Conservation (phyloP, 1,284 basidiomycete genomes). For the Heterobasidion irregulare region DNA sequence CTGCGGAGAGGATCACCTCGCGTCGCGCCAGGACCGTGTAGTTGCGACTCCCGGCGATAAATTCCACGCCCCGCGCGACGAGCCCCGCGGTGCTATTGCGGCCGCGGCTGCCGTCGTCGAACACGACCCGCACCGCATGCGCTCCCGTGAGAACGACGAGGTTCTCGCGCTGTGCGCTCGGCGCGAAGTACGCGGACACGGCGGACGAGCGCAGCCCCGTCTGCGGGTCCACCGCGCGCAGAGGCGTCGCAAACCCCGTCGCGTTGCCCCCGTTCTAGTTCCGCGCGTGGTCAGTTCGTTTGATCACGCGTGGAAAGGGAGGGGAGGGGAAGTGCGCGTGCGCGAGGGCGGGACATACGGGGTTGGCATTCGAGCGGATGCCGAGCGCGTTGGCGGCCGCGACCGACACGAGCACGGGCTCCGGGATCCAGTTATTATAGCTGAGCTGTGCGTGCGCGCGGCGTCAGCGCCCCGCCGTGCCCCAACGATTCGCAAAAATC, state of each 20-base stretch:
- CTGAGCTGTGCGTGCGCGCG: slow-evolving; percentile 1
- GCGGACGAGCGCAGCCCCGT: slow-evolving; percentile 17
- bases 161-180: slow-evolving; percentile 9
- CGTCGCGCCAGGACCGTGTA: slow-evolving; percentile 19
- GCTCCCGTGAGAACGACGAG: slow-evolving; percentile 12
- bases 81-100: not conserved
- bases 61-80: slow-evolving; percentile 8
- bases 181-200: slow-evolving; percentile 17
- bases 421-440: slow-evolving; percentile 15
- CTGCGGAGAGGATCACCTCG: slow-evolving; percentile 15
- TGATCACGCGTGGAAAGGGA: too few species aligned
- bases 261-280: slow-evolving; percentile 14
- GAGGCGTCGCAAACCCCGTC: slow-evolving; percentile 15
- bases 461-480: not conserved
- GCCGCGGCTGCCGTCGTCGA: not conserved
- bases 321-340: too few species aligned
- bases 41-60: slow-evolving; percentile 8
- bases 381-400: slow-evolving; percentile 14
- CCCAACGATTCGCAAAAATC: not conserved
- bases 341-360: slow-evolving; percentile 12
- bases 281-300: too few species aligned
- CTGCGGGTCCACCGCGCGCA: slow-evolving; percentile 13
- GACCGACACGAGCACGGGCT: slow-evolving; percentile 11
- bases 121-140: slow-evolving; percentile 10
- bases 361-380: slow-evolving; percentile 13